phyloP scores from a whole-genome alignment of 306 rosid genomes.

The Biancaea sappan region DNA sequence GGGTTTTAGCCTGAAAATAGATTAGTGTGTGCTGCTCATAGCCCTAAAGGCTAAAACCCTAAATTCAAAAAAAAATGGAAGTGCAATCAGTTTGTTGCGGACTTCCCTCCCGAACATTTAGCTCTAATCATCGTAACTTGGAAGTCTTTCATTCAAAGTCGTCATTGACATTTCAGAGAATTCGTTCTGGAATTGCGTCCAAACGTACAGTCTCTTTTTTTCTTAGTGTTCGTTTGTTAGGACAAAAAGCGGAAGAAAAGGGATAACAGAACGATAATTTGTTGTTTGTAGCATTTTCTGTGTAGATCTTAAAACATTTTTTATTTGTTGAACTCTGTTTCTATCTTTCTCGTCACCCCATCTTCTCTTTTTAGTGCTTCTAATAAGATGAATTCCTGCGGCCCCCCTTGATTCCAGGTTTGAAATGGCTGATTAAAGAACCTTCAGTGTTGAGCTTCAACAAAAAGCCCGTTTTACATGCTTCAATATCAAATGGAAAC shows the following conservation, averaged over 20 bases:
- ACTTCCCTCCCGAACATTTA: constrained; percentile 41
- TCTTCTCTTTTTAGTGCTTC: neutral
- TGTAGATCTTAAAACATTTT: neutral
- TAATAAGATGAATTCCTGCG: neutral
- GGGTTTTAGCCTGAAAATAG: constrained; percentile 37
- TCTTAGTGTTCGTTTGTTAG: neutral
- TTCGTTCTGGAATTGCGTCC: constrained; percentile 17
- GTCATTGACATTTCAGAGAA: constrained; percentile 30
- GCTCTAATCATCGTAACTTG: constrained; percentile 15
- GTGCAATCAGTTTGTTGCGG: constrained; percentile 49
- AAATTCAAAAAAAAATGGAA: constrained; percentile 42
- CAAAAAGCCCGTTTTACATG: constrained; percentile 43
- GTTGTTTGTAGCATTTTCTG: constrained; percentile 1
- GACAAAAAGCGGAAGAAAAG: neutral
- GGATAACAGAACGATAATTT: neutral
- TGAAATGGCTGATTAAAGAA: constrained; percentile 40
- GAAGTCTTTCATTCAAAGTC: constrained; percentile 32
- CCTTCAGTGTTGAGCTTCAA: constrained; percentile 23
- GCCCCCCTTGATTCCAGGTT: constrained; percentile 42
- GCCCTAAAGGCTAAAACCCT: constrained; percentile 39
- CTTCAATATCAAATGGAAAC: constrained; percentile 52
- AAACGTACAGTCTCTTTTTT: constrained; percentile 40
- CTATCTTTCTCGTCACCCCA: neutral
- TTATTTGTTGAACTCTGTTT: neutral
- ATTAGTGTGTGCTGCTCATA: neutral